phyloP scores from a whole-genome alignment of 225 moss, liverwort and hornwort genomes.

The Lunularia cruciata region DNA sequence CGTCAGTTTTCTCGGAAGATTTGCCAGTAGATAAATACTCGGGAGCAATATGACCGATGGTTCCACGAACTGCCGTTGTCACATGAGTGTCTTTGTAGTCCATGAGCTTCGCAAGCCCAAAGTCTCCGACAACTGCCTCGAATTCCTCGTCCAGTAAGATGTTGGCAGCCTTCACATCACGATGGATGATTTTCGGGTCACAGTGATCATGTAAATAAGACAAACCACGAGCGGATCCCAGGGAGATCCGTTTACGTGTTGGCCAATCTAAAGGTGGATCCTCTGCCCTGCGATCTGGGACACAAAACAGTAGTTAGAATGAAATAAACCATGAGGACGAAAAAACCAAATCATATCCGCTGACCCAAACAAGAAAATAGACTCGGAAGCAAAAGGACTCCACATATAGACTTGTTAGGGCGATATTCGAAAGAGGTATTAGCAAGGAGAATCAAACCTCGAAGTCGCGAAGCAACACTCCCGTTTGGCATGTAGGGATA shows the following conservation, averaged over 20 bases:
- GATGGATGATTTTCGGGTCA: constrained; percentile 62
- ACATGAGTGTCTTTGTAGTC: constrained; percentile 67
- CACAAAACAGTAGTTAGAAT: neutral
- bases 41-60: constrained; percentile 61
- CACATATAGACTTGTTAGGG: neutral
- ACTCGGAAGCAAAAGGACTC: neutral
- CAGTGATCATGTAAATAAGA: constrained; percentile 63
- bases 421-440: no score
- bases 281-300: constrained; percentile 48
- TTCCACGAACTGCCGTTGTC: constrained; percentile 61
- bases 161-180: constrained; percentile 62
- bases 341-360: neutral
- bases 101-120: constrained; percentile 63
- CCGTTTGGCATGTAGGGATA: constrained; percentile 68
- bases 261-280: constrained; percentile 55
- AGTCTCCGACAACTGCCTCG: constrained; percentile 65
- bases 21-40: constrained; percentile 63
- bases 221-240: constrained; percentile 57
- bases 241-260: constrained; percentile 49
- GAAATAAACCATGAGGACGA: neutral
- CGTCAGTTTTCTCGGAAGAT: constrained; percentile 62
- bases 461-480: constrained; percentile 62
- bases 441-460: constrained; percentile 34
- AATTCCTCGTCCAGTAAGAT: constrained; percentile 61
- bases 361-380: no score